These are phyloP conservation scores for Ceratocystis albifundus DNA, from an alignment of 2,329 filamentous ascomycete genomes.

Conservation along the genomic window DNA sequence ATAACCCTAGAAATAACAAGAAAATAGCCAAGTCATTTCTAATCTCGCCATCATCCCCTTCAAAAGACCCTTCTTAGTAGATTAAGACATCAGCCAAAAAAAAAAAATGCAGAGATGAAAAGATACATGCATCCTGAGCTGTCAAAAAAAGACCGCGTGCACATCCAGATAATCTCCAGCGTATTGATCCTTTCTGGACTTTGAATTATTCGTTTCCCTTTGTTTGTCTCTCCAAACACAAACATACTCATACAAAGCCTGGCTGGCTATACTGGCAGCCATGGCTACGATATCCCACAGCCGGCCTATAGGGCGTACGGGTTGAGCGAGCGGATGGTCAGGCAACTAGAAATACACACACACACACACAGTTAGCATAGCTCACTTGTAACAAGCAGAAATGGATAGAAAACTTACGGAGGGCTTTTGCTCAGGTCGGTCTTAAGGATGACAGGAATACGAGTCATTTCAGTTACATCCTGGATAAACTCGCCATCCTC, in stretches of 20 bases:
- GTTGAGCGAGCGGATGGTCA: conserved; percentile 75
- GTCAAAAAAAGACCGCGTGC: neutral
- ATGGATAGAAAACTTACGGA: conserved; percentile 61
- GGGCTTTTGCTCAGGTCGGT: conserved; percentile 97
- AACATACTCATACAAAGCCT: conserved; percentile 21
- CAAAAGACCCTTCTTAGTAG: neutral
- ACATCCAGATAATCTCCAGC: neutral
- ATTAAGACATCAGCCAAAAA: conserved; percentile 1
- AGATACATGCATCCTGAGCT: neutral
- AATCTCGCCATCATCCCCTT: neutral
- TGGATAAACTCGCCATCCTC: conserved; percentile 94
- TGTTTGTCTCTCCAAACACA: neutral
- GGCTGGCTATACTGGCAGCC: neutral
- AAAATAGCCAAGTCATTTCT: neutral
- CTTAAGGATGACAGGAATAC: conserved; percentile 95
- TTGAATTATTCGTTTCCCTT: neutral
- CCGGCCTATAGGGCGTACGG: conserved; percentile 52
- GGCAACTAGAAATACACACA: conserved; percentile 44
- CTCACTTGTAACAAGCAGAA: neutral
- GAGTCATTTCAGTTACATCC: conserved; percentile 94
- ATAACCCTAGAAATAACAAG: conserved; percentile 7
- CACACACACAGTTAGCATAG: conserved; percentile 31
- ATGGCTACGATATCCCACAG: neutral
- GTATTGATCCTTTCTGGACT: neutral
- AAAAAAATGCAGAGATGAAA: neutral